phyloP scores from a whole-genome alignment of 331 rosid genomes.

The Pyrus hybrid region DNA sequence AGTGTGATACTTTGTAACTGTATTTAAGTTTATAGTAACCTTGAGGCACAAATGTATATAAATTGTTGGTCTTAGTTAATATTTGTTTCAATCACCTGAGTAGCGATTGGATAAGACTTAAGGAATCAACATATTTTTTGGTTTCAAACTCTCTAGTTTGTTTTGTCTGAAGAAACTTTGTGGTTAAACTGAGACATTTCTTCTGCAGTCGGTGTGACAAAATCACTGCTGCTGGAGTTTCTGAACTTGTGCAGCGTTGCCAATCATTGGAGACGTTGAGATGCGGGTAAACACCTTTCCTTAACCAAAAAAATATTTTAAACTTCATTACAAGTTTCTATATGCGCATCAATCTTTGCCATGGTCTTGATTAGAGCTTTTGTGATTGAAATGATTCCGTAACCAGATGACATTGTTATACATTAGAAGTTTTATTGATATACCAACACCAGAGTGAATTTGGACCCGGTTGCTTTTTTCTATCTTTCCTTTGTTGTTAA shows the following conservation, averaged over 20 bases:
- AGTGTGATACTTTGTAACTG: neutral
- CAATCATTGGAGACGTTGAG: constrained; percentile 63
- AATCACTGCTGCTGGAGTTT: constrained; percentile 57
- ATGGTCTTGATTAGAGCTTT: neutral
- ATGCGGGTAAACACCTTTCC: constrained; percentile 62
- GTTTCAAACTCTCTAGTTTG: constrained; percentile 17
- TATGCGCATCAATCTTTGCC: neutral
- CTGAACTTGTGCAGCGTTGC: constrained; percentile 67
- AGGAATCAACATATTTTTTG: constrained; percentile 12
- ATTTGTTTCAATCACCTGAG: neutral
- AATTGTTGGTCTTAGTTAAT: neutral
- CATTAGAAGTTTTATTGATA: neutral
- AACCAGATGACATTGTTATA: neutral
- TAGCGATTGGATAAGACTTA: neutral
- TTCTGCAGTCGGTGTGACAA: constrained; percentile 66
- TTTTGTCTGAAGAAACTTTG: neutral
- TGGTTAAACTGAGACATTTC: constrained; percentile 23
- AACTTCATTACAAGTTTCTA: neutral
- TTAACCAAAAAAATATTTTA: neutral
- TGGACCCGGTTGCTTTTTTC: neutral
- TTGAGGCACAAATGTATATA: neutral
- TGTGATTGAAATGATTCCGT: neutral
- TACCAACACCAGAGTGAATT: neutral
- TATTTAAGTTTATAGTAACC: neutral
- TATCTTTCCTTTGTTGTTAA: neutral